Conservation (phyloP, 257 asterid species). For the Phtheirospermum japonicum region DNA sequence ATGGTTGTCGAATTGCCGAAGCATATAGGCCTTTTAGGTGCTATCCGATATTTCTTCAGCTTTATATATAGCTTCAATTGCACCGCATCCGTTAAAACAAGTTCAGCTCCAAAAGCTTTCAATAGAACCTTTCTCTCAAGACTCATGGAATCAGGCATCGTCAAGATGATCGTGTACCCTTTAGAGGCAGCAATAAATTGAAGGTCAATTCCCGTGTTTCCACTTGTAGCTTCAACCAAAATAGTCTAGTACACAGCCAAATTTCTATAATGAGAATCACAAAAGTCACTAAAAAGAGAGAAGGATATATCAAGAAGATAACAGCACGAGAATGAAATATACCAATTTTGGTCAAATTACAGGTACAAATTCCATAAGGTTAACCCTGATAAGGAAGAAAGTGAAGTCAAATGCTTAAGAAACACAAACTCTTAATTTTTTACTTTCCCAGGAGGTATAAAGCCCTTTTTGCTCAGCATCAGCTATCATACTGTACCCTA, state of each 20-base stretch:
- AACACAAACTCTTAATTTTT: too few species aligned
- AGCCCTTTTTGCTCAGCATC: constrained; percentile 85
- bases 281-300: not conserved
- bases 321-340: not conserved
- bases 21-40: constrained; percentile 83
- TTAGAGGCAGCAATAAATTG: constrained; percentile 96
- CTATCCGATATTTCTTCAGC: constrained; percentile 77
- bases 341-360: too few species aligned
- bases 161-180: constrained; percentile 93
- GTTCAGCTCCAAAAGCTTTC: constrained; percentile 98
- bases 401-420: too few species aligned
- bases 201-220: constrained; percentile 96
- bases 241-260: constrained; percentile 52
- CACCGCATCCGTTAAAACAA: constrained; percentile 90
- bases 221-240: constrained; percentile 97
- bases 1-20: constrained; percentile 94
- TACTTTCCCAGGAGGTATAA: constrained; percentile 86
- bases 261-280: constrained; percentile 16
- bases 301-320: not conserved
- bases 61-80: constrained; percentile 88
- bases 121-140: constrained; percentile 95
- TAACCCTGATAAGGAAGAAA: too few species aligned
- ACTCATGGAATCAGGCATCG: too few species aligned
- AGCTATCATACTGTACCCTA: constrained; percentile 73
- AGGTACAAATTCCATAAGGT: too few species aligned